Conservation (phyloP, 257 asterid species). For the Henckelia pumila region DNA sequence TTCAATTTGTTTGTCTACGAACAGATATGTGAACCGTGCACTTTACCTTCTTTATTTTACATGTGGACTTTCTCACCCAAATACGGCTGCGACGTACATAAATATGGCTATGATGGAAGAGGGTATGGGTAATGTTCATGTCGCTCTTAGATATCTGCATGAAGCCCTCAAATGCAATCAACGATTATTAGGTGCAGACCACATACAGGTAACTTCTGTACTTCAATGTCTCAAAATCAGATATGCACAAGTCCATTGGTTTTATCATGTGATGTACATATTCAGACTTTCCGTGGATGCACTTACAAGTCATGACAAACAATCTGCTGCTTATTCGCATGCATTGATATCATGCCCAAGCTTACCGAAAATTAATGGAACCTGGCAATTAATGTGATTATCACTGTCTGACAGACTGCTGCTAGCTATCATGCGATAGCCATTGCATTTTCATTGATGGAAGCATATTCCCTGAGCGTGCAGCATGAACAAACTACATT, state of each 20-base stretch:
- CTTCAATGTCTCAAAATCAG: slow-evolving; percentile 16
- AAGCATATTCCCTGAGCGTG: slow-evolving; percentile 94
- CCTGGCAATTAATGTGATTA: slow-evolving; percentile 12
- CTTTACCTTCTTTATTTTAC: slow-evolving; percentile 93
- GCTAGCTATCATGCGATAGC: slow-evolving; percentile 99
- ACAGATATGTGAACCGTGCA: slow-evolving; percentile 98
- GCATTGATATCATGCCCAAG: slow-evolving; percentile 21
- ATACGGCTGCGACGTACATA: slow-evolving; percentile 98
- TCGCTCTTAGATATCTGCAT: slow-evolving; percentile 96
- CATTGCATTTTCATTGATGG: slow-evolving; percentile 98
- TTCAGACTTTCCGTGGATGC: slow-evolving; percentile 3
- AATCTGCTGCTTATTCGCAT: slow-evolving; percentile 15
- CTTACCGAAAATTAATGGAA: slow-evolving; percentile 26
- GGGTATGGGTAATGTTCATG: slow-evolving; percentile 99
- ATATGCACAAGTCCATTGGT: not conserved
- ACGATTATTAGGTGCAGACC: slow-evolving; percentile 89
- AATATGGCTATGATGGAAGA: slow-evolving; percentile 99
- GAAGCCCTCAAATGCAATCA: slow-evolving; percentile 98
- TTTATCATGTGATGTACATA: not conserved
- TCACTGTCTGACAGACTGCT: slow-evolving; percentile 78
- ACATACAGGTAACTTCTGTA: slow-evolving; percentile 72
- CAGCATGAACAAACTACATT: slow-evolving; percentile 99
- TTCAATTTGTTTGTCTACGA: slow-evolving; percentile 17
- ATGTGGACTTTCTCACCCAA: slow-evolving; percentile 98
- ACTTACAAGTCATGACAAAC: slow-evolving; percentile 15